Evolutionary conservation across 179 eudicot genomes (phyloP).

Genomic region (Corrigiola litoralis): DNA sequence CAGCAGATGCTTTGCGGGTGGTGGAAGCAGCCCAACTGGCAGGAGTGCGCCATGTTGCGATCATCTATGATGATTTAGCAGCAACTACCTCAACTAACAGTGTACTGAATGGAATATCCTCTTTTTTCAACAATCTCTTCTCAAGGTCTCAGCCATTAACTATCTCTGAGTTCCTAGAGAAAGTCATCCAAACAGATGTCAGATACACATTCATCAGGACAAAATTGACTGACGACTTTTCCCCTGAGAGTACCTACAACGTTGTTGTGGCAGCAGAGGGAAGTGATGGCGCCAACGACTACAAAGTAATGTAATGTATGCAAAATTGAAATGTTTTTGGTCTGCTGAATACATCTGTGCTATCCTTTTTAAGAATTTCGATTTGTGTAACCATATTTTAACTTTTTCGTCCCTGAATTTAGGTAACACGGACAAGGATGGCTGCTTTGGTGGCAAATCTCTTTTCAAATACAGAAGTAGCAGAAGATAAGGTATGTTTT

Average conservation of each 20-base stretch:
- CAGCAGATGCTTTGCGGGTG: constrained; percentile 63
- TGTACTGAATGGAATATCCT: constrained; percentile 70
- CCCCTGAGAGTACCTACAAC: constrained; percentile 66
- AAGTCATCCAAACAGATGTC: constrained; percentile 52
- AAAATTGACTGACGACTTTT: constrained; percentile 61
- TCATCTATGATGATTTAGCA: constrained; percentile 53
- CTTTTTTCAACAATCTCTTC: constrained; percentile 72
- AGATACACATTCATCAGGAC: constrained; percentile 72
- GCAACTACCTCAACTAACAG: constrained; percentile 40
- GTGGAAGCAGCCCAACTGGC: constrained; percentile 80
- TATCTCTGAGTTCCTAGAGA: constrained; percentile 59
- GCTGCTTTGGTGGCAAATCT: constrained; percentile 77
- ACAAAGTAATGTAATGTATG: constrained; percentile 99
- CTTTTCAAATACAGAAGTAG: constrained; percentile 76
- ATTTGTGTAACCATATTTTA: not conserved
- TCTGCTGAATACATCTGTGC: constrained; percentile 6
- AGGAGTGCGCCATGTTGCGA: constrained; percentile 70
- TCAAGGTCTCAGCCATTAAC: constrained; percentile 61
- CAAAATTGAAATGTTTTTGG: constrained; percentile 24
- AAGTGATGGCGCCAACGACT: constrained; percentile 61
- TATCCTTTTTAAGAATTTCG: not conserved
- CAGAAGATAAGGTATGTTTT: constrained; percentile 75
- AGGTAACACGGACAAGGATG: constrained; percentile 76
- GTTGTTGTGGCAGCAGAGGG: constrained; percentile 78
- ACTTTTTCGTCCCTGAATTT: not conserved